phyloP scores from a whole-genome alignment of 2,329 filamentous ascomycete species.

The Calonectria pseudoreteaudii region DNA sequence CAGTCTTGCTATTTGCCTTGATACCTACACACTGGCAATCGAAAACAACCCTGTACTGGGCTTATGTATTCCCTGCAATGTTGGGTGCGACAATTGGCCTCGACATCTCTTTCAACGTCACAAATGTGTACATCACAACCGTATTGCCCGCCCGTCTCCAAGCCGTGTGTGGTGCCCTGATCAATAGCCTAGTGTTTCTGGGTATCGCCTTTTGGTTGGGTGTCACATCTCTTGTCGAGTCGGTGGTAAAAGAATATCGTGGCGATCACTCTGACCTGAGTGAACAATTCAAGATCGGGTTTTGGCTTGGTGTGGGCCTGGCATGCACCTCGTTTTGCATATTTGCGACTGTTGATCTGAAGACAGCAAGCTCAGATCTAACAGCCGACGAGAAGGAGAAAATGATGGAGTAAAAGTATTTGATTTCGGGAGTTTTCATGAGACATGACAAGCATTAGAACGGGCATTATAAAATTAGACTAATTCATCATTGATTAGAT shows the following conservation, averaged over 20 bases:
- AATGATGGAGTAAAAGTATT: not conserved
- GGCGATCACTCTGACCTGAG: not conserved
- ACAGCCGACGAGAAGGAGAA: not conserved
- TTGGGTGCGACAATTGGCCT: slow-evolving; percentile 70
- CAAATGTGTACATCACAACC: slow-evolving; percentile 58
- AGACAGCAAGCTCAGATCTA: not conserved
- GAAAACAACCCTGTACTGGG: slow-evolving; percentile 64
- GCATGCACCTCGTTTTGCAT: not conserved
- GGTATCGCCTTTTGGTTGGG: slow-evolving; percentile 15
- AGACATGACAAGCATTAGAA: not conserved
- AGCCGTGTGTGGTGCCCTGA: slow-evolving; percentile 3
- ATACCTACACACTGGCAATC: not conserved
- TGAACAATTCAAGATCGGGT: not conserved
- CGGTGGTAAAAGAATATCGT: not conserved
- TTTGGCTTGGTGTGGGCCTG: not conserved
- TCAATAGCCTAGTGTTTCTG: slow-evolving; percentile 11
- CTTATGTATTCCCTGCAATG: slow-evolving; percentile 70
- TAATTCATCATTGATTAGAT: not conserved
- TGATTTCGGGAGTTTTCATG: not conserved
- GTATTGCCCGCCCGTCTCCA: slow-evolving; percentile 1
- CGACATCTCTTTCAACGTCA: slow-evolving; percentile 72
- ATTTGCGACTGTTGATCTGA: not conserved
- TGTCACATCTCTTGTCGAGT: not conserved
- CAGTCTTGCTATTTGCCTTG: slow-evolving; percentile 1
- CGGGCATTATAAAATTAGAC: not conserved